Conservation (phyloP, 108 stramenopile genomes). For the Asterionellopsis glacialis region DNA sequence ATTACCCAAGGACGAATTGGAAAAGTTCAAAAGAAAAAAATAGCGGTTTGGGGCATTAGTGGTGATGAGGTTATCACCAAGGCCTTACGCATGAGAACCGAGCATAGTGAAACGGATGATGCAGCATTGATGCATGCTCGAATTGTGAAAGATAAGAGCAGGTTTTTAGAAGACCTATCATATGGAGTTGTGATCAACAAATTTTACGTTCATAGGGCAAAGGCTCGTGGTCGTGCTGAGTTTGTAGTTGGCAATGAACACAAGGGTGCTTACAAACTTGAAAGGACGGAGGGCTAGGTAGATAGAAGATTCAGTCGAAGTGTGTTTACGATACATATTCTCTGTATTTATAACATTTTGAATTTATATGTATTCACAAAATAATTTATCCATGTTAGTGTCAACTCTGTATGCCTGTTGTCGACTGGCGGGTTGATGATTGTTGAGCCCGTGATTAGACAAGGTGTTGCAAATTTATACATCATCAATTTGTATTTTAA, state of each 20-base stretch:
- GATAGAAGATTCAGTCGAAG: too few relatives aligned
- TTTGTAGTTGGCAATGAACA: slow-evolving; percentile 20
- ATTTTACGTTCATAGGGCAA: slow-evolving; percentile 59
- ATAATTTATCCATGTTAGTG: too few relatives aligned
- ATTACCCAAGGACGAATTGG: slow-evolving; percentile 25
- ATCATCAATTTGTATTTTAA: too few relatives aligned
- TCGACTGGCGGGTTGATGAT: too few relatives aligned
- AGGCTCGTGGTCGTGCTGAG: slow-evolving; percentile 57
- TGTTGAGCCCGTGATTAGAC: too few relatives aligned
- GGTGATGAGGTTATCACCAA: slow-evolving; percentile 57
- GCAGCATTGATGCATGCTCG: slow-evolving; percentile 56
- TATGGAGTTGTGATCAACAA: slow-evolving; percentile 70
- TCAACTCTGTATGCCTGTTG: too few relatives aligned
- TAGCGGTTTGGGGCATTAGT: slow-evolving; percentile 80
- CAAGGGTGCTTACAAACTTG: not conserved
- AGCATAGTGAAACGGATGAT: slow-evolving; percentile 41
- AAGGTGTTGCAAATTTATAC: too few relatives aligned
- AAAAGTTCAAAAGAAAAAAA: slow-evolving; percentile 52
- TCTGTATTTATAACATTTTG: too few relatives aligned
- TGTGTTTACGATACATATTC: too few relatives aligned
- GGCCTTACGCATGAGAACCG: slow-evolving; percentile 45
- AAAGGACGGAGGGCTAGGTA: not conserved
- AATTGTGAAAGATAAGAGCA: slow-evolving; percentile 70
- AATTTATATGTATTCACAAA: too few relatives aligned
- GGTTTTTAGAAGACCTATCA: slow-evolving; percentile 75